phyloP scores from a whole-genome alignment of 805 yeast genomes.

The Lachancea quebecensis region DNA sequence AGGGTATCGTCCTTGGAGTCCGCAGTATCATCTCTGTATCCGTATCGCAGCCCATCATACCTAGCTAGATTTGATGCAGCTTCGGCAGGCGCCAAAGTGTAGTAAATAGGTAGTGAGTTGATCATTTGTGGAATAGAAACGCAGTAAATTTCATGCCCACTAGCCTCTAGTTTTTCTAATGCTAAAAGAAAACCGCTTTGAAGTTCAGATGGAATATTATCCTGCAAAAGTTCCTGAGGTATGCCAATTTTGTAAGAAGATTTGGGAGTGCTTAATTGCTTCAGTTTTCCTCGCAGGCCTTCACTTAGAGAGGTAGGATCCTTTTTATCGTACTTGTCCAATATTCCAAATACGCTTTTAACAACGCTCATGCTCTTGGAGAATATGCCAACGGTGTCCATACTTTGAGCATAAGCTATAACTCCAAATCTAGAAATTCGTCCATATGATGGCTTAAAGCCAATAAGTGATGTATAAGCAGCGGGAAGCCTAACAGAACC shows the following conservation, averaged over 20 bases:
- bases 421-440: conserved; percentile 89
- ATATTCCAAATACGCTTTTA: conserved; percentile 42
- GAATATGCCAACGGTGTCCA: conserved; percentile 89
- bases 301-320: conserved; percentile 69
- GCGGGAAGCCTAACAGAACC: conserved; percentile 94
- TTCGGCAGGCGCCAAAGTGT: conserved; percentile 84
- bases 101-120: conserved; percentile 70
- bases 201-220: conserved; percentile 45
- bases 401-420: conserved; percentile 83
- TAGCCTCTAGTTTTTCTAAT: conserved; percentile 37
- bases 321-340: conserved; percentile 57
- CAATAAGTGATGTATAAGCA: conserved; percentile 72
- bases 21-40: conserved; percentile 39
- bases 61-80: conserved; percentile 89
- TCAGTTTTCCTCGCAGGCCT: conserved; percentile 30
- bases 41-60: conserved; percentile 87
- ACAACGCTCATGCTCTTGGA: conserved; percentile 43
- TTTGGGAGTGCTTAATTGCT: conserved; percentile 11
- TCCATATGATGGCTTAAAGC: conserved; percentile 94
- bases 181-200: conserved; percentile 41
- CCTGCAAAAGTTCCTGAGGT: conserved; percentile 57
- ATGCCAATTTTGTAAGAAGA: conserved; percentile 54
- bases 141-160: conserved; percentile 47
- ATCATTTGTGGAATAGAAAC: conserved; percentile 68
- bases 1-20: conserved; percentile 35